Conservation (phyloP, 441 rosid species). For the Omphalea diandra region DNA sequence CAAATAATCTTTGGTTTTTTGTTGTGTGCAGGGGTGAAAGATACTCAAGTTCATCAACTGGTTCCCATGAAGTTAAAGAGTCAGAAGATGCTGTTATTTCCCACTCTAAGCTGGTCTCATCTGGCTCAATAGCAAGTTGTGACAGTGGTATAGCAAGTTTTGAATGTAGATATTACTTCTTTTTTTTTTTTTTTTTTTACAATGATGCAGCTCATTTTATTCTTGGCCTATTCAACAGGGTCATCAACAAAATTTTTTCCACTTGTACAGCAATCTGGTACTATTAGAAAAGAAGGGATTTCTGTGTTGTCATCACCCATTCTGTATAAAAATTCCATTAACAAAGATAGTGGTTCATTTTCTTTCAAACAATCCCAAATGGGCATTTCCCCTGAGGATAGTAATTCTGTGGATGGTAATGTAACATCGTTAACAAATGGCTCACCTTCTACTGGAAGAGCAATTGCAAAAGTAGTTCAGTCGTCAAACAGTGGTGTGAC, state of each 20-base stretch:
- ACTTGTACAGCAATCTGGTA: constrained; percentile 31
- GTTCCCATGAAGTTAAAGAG: constrained; percentile 36
- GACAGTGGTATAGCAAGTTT: constrained; percentile 43
- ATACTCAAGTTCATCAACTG: constrained; percentile 30
- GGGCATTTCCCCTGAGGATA: constrained; percentile 40
- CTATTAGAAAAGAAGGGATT: constrained; percentile 34
- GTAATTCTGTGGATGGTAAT: constrained; percentile 35
- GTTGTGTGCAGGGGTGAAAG: constrained; percentile 35
- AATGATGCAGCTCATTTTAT: constrained; percentile 20
- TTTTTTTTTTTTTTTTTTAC: constrained; percentile 1
- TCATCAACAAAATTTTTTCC: constrained; percentile 49
- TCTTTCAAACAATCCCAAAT: constrained; percentile 43
- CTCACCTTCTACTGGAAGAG: constrained; percentile 49
- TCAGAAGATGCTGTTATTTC: constrained; percentile 40
- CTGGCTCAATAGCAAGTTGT: constrained; percentile 38
- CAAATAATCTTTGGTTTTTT: not conserved
- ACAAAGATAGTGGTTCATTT: constrained; percentile 31
- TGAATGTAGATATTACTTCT: not conserved
- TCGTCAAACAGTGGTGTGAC: constrained; percentile 37
- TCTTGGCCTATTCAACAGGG: constrained; percentile 34
- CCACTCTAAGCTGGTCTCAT: constrained; percentile 41
- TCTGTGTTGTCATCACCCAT: constrained; percentile 37
- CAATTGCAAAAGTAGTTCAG: constrained; percentile 40
- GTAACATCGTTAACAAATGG: constrained; percentile 42
- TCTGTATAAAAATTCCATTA: constrained; percentile 32